Percentiles rank a stretch among this genome's conserved stretches.
Evolutionary conservation across 2,329 filamentous ascomycete genomes (phyloP).

Genomic region (Aureobasidium sp.): DNA sequence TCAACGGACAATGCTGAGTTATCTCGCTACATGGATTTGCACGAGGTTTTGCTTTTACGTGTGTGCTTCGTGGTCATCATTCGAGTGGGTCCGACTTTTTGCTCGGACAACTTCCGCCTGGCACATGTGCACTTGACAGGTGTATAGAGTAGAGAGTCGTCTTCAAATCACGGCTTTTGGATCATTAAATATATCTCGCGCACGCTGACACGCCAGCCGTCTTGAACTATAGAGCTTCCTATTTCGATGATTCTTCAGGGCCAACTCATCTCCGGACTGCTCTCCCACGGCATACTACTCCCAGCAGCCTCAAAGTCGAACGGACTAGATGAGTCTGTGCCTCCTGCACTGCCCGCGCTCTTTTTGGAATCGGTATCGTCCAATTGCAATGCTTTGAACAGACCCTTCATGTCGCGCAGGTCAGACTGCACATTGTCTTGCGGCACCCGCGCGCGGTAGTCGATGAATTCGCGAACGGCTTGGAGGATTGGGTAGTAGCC

Average conservation of each 20-base stretch:
- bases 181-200: neutral
- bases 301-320: conserved; percentile 12
- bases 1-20: too few relatives aligned
- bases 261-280: conserved; percentile 15
- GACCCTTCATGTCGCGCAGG: conserved; percentile 27
- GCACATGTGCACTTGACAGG: too few relatives aligned
- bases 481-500: conserved; percentile 64
- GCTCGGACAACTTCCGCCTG: too few relatives aligned
- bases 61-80: too few relatives aligned
- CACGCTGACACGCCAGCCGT: too few relatives aligned
- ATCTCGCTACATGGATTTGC: too few relatives aligned
- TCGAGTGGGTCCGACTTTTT: too few relatives aligned
- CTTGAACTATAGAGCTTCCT: too few relatives aligned
- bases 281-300: conserved; percentile 4
- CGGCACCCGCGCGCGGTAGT: conserved; percentile 22
- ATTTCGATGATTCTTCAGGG: neutral
- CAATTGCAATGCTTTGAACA: conserved; percentile 31
- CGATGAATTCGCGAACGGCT: conserved; percentile 68
- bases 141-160: too few relatives aligned
- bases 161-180: neutral
- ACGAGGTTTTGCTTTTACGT: too few relatives aligned
- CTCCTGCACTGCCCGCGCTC: conserved; percentile 16
- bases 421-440: conserved; percentile 18
- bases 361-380: conserved; percentile 16
- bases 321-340: conserved; percentile 15